These are phyloP conservation scores for Nakaseomyces delphensis DNA, from an alignment of 1,139 yeast species.

Conservation along the genomic window DNA sequence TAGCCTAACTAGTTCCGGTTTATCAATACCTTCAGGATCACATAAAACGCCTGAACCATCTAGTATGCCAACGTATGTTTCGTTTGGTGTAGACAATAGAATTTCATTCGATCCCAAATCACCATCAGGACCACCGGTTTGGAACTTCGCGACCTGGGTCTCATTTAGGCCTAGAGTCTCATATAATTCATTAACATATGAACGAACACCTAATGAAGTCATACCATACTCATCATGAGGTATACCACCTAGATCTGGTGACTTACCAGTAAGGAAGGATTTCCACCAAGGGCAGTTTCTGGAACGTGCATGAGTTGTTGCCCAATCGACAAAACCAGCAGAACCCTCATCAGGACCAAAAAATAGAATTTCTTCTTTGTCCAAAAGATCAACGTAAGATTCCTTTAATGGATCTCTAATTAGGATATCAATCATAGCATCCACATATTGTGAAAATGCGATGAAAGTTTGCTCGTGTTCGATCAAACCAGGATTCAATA, in stretches of 20 bases:
- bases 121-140: conserved; percentile 99
- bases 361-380: conserved; percentile 79
- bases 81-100: conserved; percentile 62
- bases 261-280: conserved; percentile 94
- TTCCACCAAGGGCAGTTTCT: conserved; percentile 99
- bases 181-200: conserved; percentile 83
- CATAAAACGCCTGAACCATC: conserved; percentile 95
- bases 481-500: conserved; percentile 62
- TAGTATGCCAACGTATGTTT: conserved; percentile 77
- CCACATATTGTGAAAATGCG: conserved; percentile 89
- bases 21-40: conserved; percentile 84
- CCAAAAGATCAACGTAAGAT: conserved; percentile 73
- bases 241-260: conserved; percentile 88
- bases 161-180: conserved; percentile 61
- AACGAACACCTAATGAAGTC: conserved; percentile 92
- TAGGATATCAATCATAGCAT: conserved; percentile 78
- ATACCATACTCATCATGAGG: conserved; percentile 98
- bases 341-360: conserved; percentile 99
- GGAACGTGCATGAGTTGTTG: conserved; percentile 85
- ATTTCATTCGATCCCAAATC: conserved; percentile 96
- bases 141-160: conserved; percentile 64
- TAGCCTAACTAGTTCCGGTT: conserved; percentile 64
- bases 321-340: conserved; percentile 95
- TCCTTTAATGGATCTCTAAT: conserved; percentile 77
- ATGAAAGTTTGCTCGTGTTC: conserved; percentile 78